Evolutionary conservation across 2,329 filamentous ascomycete genomes (phyloP).

Genomic region (Alternaria longipes): DNA sequence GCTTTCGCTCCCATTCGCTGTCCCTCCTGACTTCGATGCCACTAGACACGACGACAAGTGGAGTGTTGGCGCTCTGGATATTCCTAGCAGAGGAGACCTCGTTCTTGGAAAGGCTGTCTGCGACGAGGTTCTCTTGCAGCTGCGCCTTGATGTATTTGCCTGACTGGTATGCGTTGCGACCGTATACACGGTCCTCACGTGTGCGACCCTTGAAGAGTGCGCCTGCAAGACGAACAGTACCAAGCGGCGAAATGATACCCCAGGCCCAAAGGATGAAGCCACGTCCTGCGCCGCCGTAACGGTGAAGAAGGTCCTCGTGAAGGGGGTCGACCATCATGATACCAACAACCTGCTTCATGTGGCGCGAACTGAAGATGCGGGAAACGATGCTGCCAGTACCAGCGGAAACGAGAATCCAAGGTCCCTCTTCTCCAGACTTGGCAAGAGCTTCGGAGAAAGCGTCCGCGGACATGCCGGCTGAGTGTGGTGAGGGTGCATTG

Average conservation of each 20-base stretch:
- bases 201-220: constrained; percentile 84
- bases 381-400: constrained; percentile 89
- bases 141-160: constrained; percentile 89
- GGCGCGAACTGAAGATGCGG: constrained; percentile 87
- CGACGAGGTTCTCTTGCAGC: constrained; percentile 91
- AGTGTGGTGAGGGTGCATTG: constrained; percentile 91
- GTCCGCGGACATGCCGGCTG: constrained; percentile 90
- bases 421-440: constrained; percentile 80
- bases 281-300: constrained; percentile 71
- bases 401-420: constrained; percentile 87
- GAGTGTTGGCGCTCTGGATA: constrained; percentile 79
- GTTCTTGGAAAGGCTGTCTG: constrained; percentile 81
- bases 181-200: constrained; percentile 85
- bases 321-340: constrained; percentile 87
- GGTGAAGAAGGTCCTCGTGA: constrained; percentile 83
- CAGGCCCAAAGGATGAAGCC: constrained; percentile 89
- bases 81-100: constrained; percentile 81
- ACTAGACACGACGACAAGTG: constrained; percentile 83
- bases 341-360: constrained; percentile 77
- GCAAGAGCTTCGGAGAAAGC: constrained; percentile 87
- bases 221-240: constrained; percentile 79
- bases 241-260: constrained; percentile 86
- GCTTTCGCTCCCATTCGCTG: constrained; percentile 80
- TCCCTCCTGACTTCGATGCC: constrained; percentile 74
- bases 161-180: constrained; percentile 77